Evolutionary conservation across 78 protist genomes (phyloP).

Genomic region (Dictyostelium firmibasis): DNA sequence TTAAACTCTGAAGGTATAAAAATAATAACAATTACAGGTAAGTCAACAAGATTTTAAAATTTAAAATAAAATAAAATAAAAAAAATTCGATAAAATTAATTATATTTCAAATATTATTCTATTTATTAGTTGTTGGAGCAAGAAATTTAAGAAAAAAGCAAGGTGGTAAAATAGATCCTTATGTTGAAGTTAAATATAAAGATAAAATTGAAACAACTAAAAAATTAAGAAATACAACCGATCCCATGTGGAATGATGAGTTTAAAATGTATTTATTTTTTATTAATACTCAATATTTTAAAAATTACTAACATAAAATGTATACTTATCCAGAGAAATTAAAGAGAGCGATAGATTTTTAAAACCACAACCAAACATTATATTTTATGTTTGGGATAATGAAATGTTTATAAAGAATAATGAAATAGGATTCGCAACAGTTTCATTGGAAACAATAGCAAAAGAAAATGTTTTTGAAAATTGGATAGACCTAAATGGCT

Average conservation of each 20-base stretch:
- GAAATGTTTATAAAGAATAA: conserved; percentile 32
- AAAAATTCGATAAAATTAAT: too few species aligned
- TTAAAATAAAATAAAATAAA: too few species aligned
- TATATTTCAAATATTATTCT: too few species aligned
- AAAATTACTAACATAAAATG: not conserved
- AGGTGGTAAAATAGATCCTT: conserved; percentile 13
- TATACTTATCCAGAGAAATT: not conserved
- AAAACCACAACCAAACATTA: not conserved
- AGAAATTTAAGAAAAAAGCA: conserved; percentile 23
- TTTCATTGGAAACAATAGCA: not conserved
- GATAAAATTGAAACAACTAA: not conserved
- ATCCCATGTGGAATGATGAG: conserved; percentile 31
- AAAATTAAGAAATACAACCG: not conserved
- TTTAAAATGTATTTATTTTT: conserved; percentile 64
- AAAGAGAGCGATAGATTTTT: not conserved
- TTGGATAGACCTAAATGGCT: not conserved
- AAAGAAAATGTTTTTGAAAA: not conserved
- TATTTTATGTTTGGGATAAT: conserved; percentile 41
- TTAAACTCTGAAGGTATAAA: not conserved
- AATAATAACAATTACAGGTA: not conserved
- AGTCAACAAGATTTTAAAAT: not conserved
- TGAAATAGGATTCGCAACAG: not conserved
- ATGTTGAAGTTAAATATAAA: conserved; percentile 36
- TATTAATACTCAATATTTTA: too few species aligned
- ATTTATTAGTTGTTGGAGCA: conserved; percentile 46